phyloP scores from a whole-genome alignment of 208 protist species.

The Porcisia deanei region DNA sequence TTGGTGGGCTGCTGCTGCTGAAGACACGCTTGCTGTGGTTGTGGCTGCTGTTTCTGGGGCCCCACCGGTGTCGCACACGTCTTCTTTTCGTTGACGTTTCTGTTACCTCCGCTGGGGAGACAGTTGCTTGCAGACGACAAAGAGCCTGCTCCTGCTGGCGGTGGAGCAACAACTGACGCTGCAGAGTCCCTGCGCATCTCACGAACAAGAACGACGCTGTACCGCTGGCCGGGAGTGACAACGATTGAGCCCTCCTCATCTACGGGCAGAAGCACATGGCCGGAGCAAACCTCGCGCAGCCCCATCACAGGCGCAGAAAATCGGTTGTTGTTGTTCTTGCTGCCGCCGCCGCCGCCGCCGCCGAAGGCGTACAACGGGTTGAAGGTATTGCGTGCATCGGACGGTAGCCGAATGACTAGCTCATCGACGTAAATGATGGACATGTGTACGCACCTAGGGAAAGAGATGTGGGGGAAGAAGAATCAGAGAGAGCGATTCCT shows the following conservation, averaged over 20 bases:
- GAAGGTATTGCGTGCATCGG: conserved; percentile 62
- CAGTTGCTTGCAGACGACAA: conserved; percentile 1
- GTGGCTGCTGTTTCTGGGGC: neutral
- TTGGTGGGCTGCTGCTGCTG: conserved; percentile 14
- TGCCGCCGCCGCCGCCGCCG: conserved; percentile 21
- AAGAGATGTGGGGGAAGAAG: neutral
- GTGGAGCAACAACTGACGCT: conserved; percentile 2
- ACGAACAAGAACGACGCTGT: conserved; percentile 50
- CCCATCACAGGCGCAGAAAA: conserved; percentile 36
- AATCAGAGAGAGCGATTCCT: neutral
- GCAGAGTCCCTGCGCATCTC: conserved; percentile 8
- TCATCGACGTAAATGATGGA: conserved; percentile 62
- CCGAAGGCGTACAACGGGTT: conserved; percentile 75
- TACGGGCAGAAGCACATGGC: conserved; percentile 60
- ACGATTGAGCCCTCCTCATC: conserved; percentile 72
- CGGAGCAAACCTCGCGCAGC: conserved; percentile 44
- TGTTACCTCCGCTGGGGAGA: neutral
- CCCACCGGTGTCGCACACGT: conserved; percentile 1
- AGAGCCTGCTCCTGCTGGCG: neutral
- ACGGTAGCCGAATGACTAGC: conserved; percentile 60
- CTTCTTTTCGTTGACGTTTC: conserved; percentile 13
- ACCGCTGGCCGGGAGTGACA: conserved; percentile 56
- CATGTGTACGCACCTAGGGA: conserved; percentile 16
- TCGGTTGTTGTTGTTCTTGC: conserved; percentile 12
- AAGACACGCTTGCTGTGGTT: neutral